Percentiles rank a stretch among this genome's conserved stretches.
Conservation (phyloP, 2,329 filamentous ascomycete genomes). For the Trichoderma koningiopsis region DNA sequence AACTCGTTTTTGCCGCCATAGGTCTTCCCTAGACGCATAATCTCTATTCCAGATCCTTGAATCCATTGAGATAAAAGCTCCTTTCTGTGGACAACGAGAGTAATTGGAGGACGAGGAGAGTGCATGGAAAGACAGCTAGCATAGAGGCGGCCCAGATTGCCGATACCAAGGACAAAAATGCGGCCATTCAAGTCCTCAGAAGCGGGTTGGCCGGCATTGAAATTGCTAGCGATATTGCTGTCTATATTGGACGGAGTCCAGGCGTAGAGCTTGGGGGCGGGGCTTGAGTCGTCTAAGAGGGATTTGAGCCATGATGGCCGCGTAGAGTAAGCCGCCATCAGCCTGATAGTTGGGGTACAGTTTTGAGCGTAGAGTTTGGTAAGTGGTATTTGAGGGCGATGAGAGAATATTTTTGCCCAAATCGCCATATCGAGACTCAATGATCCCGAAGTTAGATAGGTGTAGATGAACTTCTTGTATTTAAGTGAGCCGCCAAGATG, state of each 20-base stretch:
- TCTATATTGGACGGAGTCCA: conserved; percentile 40
- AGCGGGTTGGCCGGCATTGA: background rate
- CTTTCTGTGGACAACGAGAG: conserved; percentile 72
- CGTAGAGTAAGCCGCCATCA: conserved; percentile 12
- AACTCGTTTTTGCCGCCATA: conserved; percentile 43
- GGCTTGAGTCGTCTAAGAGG: conserved; percentile 32
- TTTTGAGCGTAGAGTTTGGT: background rate
- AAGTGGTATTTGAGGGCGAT: background rate
- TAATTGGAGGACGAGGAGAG: conserved; percentile 67
- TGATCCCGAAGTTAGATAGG: background rate
- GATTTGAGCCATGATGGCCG: conserved; percentile 40
- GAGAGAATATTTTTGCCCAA: background rate
- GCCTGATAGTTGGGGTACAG: background rate
- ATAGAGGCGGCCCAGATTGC: conserved; percentile 79
- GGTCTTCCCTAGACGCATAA: conserved; percentile 41
- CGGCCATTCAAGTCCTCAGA: conserved; percentile 41
- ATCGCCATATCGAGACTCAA: conserved; percentile 2
- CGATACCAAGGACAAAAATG: conserved; percentile 77
- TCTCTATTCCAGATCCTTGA: conserved; percentile 47
- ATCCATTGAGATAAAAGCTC: conserved; percentile 54
- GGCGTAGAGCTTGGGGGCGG: conserved; percentile 42
- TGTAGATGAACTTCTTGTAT: background rate
- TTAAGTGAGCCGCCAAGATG: background rate
- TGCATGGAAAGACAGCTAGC: conserved; percentile 70
- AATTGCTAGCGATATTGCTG: background rate